phyloP scores from a whole-genome alignment of 495 filamentous ascomycete species.

The Rusavskia elegans region DNA sequence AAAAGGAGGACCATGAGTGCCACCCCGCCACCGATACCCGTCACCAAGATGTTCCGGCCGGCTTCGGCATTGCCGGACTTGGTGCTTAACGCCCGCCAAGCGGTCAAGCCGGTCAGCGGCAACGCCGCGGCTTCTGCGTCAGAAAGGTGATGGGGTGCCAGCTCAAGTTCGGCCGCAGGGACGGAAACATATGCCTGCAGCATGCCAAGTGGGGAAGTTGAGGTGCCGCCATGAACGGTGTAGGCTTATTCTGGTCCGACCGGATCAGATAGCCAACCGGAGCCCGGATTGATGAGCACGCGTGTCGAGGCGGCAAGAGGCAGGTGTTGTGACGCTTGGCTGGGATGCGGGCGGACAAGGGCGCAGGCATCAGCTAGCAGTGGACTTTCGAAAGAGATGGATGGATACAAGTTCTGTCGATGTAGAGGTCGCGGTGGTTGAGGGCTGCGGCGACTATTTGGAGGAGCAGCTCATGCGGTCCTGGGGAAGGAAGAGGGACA shows the following conservation, averaged over 20 bases:
- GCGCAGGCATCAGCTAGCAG: slow-evolving; percentile 70
- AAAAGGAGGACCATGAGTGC: slow-evolving; percentile 56
- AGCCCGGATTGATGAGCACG: too few species aligned
- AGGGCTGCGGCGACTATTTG: slow-evolving; percentile 59
- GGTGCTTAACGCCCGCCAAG: slow-evolving; percentile 63
- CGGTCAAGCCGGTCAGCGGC: slow-evolving; percentile 38
- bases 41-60: slow-evolving; percentile 53
- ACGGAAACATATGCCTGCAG: slow-evolving; percentile 56
- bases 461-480: slow-evolving; percentile 49
- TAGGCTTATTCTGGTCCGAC: slow-evolving; percentile 43
- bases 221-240: slow-evolving; percentile 58
- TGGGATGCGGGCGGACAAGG: slow-evolving; percentile 32
- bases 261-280: slow-evolving; percentile 9
- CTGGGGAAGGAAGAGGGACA: slow-evolving; percentile 42
- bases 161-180: slow-evolving; percentile 53
- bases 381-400: slow-evolving; percentile 56
- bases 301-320: too few species aligned
- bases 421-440: slow-evolving; percentile 87
- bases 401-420: slow-evolving; percentile 85
- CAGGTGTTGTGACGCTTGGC: too few species aligned
- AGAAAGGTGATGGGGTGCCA: slow-evolving; percentile 18
- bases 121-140: too few species aligned
- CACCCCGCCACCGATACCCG: slow-evolving; percentile 70
- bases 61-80: slow-evolving; percentile 45
- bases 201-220: slow-evolving; percentile 45